Evolutionary conservation across 2,329 filamentous ascomycete species (phyloP), one percentile per base, ranked within the genome.

Genomic region (Hawksworthiomyces lignivorus): DNA sequence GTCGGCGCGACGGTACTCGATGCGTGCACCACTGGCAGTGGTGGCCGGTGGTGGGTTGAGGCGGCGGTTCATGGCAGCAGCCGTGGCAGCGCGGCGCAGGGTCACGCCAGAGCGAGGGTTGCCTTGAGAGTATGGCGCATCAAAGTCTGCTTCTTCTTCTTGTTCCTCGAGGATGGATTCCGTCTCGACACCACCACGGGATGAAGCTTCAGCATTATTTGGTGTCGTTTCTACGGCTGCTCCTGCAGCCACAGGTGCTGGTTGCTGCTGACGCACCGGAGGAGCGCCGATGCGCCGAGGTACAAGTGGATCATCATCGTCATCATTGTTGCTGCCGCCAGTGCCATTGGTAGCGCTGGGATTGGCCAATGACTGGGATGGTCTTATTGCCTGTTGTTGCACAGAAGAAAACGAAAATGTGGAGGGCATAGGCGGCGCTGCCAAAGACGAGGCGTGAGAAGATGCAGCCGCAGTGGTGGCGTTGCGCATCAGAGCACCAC

Each of bases 101-200:
- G 82, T 84, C 18, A 77, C 78, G 21, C 71, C 75, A 14, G 83
- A 86, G 20, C 84, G 77, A 37, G 84, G 84, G 48, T 75, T 81
- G 2, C 77, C 78, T 49, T 87, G 84, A 19, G 81, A 77, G 54
- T 87, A 87, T 2, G 84, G 83, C 1, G 74, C 75, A 55, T 87
- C 84, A 33, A 84, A 65, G 7, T 78, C 73, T 31, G 36, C 45
- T 50, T 82, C 74, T 49, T 79, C 70, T 48, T 69, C 72, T 49
- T 79, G 70, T 48, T 69, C 72, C 43, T 77, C 74, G 28, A 69
- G 60, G 4, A 74, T 62, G 1, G 71, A 69, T 12, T 65, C 60
- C 4, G 63, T 63, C 22, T 75, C 72, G 4, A 54, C 56, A 4
- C 67, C 63, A 2, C 12, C 24, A 12, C 12, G 8, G 8, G 24